Evolutionary conservation across 2,329 filamentous ascomycete genomes (phyloP).

Genomic region (Thermothelomyces thermophilus): DNA sequence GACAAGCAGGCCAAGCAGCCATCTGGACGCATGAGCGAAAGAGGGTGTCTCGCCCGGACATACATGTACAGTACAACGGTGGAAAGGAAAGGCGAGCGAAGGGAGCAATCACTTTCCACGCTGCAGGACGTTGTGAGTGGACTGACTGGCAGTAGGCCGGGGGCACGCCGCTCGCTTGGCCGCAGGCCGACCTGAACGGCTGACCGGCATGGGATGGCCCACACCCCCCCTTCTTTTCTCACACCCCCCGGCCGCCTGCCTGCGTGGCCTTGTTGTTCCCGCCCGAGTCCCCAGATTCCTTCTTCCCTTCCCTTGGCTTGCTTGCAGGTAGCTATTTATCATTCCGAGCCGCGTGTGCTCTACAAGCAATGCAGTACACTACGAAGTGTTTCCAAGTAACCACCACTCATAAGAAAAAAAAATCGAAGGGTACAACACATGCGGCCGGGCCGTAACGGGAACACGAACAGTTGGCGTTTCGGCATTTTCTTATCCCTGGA

Average conservation of each 20-base stretch:
- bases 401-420: too few relatives aligned
- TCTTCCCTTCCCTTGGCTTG: conserved; percentile 3
- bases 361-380: too few relatives aligned
- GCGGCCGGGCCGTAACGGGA: too few relatives aligned
- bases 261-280: not conserved
- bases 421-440: too few relatives aligned
- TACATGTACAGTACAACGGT: not conserved
- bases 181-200: conserved; percentile 9
- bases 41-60: too few relatives aligned
- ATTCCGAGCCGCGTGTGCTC: not conserved
- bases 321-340: not conserved
- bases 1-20: conserved; percentile 11
- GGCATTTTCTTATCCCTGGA: too few relatives aligned
- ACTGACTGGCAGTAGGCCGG: conserved; percentile 4
- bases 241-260: too few relatives aligned
- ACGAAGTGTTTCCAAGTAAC: too few relatives aligned
- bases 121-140: not conserved
- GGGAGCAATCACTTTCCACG: conserved; percentile 2
- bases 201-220: conserved; percentile 10
- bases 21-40: too few relatives aligned
- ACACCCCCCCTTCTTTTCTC: not conserved
- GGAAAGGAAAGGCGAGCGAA: not conserved
- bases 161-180: conserved; percentile 2
- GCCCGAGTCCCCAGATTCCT: not conserved
- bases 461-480: too few relatives aligned